Evolutionary conservation across 1,284 basidiomycete genomes (phyloP).

Genomic region (Microstroma glucosiphilum): DNA sequence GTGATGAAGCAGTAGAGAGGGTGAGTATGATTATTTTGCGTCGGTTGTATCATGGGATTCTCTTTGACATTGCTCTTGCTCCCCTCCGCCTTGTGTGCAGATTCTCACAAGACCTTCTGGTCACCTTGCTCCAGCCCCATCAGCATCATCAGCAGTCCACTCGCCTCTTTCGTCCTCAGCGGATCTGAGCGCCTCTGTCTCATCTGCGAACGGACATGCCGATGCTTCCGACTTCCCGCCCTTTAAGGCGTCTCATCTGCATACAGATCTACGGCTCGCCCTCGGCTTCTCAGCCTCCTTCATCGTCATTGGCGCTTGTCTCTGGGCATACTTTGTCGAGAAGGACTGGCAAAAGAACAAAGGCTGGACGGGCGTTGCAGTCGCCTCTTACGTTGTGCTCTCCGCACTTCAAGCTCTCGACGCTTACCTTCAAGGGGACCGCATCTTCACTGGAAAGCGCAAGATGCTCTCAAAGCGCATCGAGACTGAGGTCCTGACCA

Average conservation of each 20-base stretch:
- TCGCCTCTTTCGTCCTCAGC: background rate
- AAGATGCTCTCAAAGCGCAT: conserved; percentile 28
- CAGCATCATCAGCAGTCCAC: background rate
- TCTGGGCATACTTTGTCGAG: conserved; percentile 42
- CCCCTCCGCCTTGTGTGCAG: conserved; percentile 10
- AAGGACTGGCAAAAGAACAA: conserved; percentile 45
- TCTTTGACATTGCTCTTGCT: background rate
- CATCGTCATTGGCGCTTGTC: conserved; percentile 40
- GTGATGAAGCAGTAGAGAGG: conserved; percentile 43
- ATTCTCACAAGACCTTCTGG: conserved; percentile 16
- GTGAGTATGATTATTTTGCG: conserved; percentile 12
- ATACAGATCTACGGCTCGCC: conserved; percentile 34
- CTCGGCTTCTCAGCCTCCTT: conserved; percentile 34
- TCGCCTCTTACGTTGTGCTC: conserved; percentile 29
- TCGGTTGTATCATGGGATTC: no score
- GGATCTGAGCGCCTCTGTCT: background rate
- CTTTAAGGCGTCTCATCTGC: conserved; percentile 37
- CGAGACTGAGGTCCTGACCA: conserved; percentile 32
- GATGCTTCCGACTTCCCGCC: conserved; percentile 19
- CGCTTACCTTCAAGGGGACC: conserved; percentile 31
- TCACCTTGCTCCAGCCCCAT: conserved; percentile 7
- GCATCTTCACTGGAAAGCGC: conserved; percentile 40
- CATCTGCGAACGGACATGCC: background rate
- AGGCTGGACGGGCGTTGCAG: conserved; percentile 25
- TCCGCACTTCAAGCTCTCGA: conserved; percentile 24